phyloP scores from a whole-genome alignment of 805 yeast species.

The Ogataea pilisensis region DNA sequence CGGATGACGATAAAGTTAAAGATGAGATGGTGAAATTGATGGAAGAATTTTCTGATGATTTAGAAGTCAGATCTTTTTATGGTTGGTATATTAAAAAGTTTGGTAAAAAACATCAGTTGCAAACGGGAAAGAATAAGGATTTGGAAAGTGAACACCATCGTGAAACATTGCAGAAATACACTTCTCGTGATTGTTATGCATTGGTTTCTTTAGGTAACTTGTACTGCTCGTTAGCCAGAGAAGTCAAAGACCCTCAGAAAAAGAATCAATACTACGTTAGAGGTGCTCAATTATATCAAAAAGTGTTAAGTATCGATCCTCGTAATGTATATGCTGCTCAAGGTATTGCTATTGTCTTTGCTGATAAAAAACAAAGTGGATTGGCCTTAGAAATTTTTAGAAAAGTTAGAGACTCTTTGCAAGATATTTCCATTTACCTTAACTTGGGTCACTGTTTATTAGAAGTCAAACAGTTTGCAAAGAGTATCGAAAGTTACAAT shows the following conservation, averaged over 20 bases:
- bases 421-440: conserved; percentile 76
- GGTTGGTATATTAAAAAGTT: conserved; percentile 79
- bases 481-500: conserved; percentile 87
- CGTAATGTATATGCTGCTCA: conserved; percentile 94
- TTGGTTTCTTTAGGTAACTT: conserved; percentile 86
- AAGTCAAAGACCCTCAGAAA: conserved; percentile 55
- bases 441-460: conserved; percentile 85
- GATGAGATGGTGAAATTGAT: conserved; percentile 54
- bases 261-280: conserved; percentile 72
- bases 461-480: conserved; percentile 76
- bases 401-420: conserved; percentile 84
- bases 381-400: conserved; percentile 83
- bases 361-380: conserved; percentile 72
- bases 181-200: conserved; percentile 88
- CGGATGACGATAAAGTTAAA: conserved; percentile 45
- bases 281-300: conserved; percentile 89
- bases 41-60: conserved; percentile 48
- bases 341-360: conserved; percentile 90
- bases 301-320: conserved; percentile 80
- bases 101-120: conserved; percentile 47
- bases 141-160: conserved; percentile 77
- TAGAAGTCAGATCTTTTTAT: conserved; percentile 85
- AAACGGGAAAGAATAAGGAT: conserved; percentile 44
- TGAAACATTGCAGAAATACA: conserved; percentile 74
- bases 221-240: conserved; percentile 79